phyloP scores from a whole-genome alignment of 164 flowering plant genomes.

The Berberis vulgaris region DNA sequence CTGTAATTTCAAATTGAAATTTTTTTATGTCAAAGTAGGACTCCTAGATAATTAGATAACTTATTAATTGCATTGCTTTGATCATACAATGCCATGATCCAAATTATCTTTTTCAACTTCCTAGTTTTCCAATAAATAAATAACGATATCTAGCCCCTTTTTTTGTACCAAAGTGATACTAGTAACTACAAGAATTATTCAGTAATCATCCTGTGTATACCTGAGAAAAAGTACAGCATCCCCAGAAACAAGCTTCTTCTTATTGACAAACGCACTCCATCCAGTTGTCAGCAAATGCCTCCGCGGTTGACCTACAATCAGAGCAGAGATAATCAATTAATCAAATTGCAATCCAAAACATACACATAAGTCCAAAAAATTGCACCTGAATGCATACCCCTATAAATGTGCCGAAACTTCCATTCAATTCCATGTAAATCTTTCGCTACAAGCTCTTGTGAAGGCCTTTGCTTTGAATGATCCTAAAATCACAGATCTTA shows the following conservation, averaged over 20 bases:
- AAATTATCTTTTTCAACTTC: too few relatives aligned
- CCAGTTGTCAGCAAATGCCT: conserved; percentile 98
- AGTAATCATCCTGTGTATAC: conserved; percentile 20
- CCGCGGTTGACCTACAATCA: conserved; percentile 79
- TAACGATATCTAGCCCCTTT: too few relatives aligned
- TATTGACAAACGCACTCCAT: conserved; percentile 96
- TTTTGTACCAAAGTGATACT: too few relatives aligned
- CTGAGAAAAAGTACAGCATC: conserved; percentile 98
- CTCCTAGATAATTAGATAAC: too few relatives aligned
- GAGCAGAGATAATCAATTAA: neutral
- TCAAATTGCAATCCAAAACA: neutral
- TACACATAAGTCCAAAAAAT: neutral
- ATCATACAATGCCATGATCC: too few relatives aligned
- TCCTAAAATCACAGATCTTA: conserved; percentile 36
- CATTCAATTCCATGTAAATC: conserved; percentile 89
- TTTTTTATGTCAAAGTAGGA: too few relatives aligned
- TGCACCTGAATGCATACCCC: conserved; percentile 40
- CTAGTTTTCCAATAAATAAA: too few relatives aligned
- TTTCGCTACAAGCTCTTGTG: conserved; percentile 95
- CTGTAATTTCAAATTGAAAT: too few relatives aligned
- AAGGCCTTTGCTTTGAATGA: conserved; percentile 88
- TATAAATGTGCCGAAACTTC: conserved; percentile 88
- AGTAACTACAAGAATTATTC: too few relatives aligned
- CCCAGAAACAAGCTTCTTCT: conserved; percentile 89
- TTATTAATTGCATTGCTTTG: too few relatives aligned